Conservation (phyloP, 2,329 filamentous ascomycete genomes). For the Bipolaris victoriae region DNA sequence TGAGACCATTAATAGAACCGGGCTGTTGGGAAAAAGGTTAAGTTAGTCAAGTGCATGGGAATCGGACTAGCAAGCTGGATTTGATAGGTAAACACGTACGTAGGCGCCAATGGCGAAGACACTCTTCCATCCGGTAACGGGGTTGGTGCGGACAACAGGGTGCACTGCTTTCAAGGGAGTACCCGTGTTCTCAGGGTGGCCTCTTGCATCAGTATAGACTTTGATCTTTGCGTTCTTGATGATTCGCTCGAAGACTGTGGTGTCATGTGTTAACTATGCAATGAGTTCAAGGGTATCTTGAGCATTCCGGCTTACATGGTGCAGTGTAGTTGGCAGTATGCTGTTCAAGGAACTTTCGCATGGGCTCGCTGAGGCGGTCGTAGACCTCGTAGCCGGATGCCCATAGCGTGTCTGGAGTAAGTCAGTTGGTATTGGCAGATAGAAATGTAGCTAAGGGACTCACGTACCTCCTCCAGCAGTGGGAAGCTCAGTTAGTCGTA, state of each 20-base stretch:
- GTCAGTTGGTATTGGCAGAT: background rate
- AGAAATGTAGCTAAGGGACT: background rate
- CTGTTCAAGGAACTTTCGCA: conserved; percentile 9
- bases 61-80: conserved; percentile 23
- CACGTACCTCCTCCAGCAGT: conserved; percentile 6
- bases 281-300: no score
- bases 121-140: conserved; percentile 63
- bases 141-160: conserved; percentile 63
- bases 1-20: conserved; percentile 10
- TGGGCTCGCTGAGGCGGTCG: conserved; percentile 10
- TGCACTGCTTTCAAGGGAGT: conserved; percentile 55
- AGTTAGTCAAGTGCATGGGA: conserved; percentile 27
- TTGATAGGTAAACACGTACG: background rate
- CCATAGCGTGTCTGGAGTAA: conserved; percentile 6
- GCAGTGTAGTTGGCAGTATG: conserved; percentile 10
- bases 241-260: conserved; percentile 9
- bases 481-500: conserved; percentile 3
- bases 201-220: conserved; percentile 45
- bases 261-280: no score
- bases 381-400: conserved; percentile 12
- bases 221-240: conserved; percentile 7
- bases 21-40: background rate
- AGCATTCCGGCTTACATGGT: conserved; percentile 1
- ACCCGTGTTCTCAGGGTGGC: conserved; percentile 59
- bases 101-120: conserved; percentile 51